Percentiles rank a stretch among this genome's conserved stretches.
phyloP scores from a whole-genome alignment of 148 eudicot species.

The Linanthus parryae region DNA sequence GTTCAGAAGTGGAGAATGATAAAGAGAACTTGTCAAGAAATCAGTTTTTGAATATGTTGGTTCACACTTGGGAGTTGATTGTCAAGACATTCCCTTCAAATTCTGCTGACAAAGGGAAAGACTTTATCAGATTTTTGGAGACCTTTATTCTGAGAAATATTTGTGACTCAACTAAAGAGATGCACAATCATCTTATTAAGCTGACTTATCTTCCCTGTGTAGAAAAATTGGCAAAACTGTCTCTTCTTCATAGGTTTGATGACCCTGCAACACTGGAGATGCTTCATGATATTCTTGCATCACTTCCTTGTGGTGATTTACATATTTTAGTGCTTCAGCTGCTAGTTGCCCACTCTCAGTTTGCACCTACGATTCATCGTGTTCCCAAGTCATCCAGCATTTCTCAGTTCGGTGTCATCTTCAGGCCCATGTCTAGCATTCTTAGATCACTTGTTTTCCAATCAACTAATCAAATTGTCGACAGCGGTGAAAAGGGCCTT shows the following conservation, averaged over 20 bases:
- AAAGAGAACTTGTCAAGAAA: conserved; percentile 27
- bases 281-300: conserved; percentile 45
- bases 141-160: conserved; percentile 39
- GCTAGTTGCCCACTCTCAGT: conserved; percentile 83
- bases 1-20: conserved; percentile 16
- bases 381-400: conserved; percentile 22
- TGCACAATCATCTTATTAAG: conserved; percentile 36
- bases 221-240: conserved; percentile 45
- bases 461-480: conserved; percentile 6
- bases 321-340: conserved; percentile 46
- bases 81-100: conserved; percentile 43
- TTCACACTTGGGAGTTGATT: conserved; percentile 50
- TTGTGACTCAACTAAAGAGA: conserved; percentile 33
- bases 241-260: conserved; percentile 74
- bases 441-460: conserved; percentile 40
- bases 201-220: conserved; percentile 51
- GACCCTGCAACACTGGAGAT: conserved; percentile 55
- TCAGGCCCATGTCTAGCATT: conserved; percentile 79
- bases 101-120: conserved; percentile 16
- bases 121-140: conserved; percentile 60
- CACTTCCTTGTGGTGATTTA: conserved; percentile 44
- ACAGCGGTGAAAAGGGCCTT: conserved; percentile 12
- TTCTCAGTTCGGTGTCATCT: conserved; percentile 46
- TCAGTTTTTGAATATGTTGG: conserved; percentile 48
- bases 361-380: conserved; percentile 40